Conservation (phyloP, 106 monocot species). For the Phalaenopsis equestris region DNA sequence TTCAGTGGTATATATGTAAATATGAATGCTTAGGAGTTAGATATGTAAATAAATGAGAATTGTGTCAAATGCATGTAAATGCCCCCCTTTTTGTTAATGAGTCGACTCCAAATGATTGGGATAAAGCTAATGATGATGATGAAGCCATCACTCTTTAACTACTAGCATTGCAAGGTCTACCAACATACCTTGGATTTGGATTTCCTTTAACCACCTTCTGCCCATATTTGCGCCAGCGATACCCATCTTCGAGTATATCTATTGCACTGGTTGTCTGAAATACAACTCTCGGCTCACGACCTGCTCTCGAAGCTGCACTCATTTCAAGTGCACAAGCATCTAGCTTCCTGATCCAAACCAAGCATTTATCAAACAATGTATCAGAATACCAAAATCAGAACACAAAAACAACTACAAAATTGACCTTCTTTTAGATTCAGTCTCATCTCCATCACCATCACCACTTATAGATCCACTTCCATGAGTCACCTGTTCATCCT, state of each 20-base stretch:
- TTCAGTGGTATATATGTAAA: too few species aligned
- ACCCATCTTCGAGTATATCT: constrained; percentile 97
- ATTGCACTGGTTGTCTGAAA: constrained; percentile 92
- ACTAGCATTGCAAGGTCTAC: neutral
- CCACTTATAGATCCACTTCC: constrained; percentile 28
- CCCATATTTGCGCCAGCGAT: constrained; percentile 97
- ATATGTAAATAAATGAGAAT: too few species aligned
- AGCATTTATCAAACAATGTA: constrained; percentile 1
- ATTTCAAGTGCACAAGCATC: constrained; percentile 51
- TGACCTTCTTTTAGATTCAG: constrained; percentile 77
- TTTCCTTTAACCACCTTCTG: constrained; percentile 99
- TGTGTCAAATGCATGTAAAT: too few species aligned
- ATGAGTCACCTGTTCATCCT: constrained; percentile 35
- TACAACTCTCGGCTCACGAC: constrained; percentile 75
- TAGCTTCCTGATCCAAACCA: constrained; percentile 51
- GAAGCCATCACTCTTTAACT: neutral
- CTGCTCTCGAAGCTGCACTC: constrained; percentile 52
- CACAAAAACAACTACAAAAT: neutral
- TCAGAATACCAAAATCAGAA: neutral
- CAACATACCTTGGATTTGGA: constrained; percentile 76
- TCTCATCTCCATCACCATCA: constrained; percentile 59
- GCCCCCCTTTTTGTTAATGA: too few species aligned
- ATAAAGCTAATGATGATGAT: neutral
- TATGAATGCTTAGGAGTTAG: too few species aligned
- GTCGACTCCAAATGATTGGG: neutral